Conservation (phyloP, 306 rosid genomes). For the Castanea sativa region DNA sequence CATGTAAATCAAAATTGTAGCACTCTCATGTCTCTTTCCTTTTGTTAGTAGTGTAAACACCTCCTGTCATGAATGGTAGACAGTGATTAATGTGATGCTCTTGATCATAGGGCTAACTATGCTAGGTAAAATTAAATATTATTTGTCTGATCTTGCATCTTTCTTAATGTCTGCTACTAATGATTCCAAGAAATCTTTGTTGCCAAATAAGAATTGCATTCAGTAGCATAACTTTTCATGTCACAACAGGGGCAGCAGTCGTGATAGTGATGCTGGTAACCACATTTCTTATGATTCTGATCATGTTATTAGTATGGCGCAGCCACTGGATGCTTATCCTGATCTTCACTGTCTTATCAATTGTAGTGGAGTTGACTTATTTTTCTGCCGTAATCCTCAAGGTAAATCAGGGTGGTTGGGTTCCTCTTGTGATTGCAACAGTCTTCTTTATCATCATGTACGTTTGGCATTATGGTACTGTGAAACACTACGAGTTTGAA, state of each 20-base stretch:
- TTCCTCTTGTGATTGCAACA: conserved; percentile 81
- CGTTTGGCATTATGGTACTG: conserved; percentile 90
- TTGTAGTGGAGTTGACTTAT: conserved; percentile 79
- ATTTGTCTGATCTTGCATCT: no score
- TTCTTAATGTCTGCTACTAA: no score
- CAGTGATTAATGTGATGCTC: no score
- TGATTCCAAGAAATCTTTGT: no score
- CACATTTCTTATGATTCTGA: conserved; percentile 75
- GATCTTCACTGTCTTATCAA: conserved; percentile 61
- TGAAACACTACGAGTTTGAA: conserved; percentile 79
- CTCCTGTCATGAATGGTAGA: no score
- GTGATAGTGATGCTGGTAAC: conserved; percentile 88
- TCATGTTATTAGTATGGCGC: conserved; percentile 95
- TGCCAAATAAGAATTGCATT: no score
- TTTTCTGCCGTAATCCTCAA: conserved; percentile 83
- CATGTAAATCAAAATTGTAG: no score
- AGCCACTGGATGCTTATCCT: conserved; percentile 83
- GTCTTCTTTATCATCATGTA: conserved; percentile 75
- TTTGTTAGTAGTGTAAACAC: no score
- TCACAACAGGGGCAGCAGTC: conserved; percentile 49
- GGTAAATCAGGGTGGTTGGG: conserved; percentile 95
- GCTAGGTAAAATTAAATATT: no score
- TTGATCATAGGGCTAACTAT: no score
- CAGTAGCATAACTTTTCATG: no score
- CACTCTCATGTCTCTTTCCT: no score